phyloP scores from a whole-genome alignment of 106 monocot species.

The Allium fistulosum region DNA sequence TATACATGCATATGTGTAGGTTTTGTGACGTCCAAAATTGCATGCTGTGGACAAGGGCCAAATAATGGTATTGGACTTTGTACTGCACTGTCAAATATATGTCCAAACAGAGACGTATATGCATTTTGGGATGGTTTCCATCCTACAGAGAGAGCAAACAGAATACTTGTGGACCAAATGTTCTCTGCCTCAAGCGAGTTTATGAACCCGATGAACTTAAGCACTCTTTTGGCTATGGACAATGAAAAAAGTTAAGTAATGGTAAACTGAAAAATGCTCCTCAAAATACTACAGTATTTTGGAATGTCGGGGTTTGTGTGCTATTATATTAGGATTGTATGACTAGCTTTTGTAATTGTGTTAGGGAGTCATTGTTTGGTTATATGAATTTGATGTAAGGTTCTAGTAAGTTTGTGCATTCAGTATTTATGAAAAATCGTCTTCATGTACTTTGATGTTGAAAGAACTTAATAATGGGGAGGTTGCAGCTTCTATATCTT shows the following conservation, averaged over 20 bases:
- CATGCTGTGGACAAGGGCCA: constrained; percentile 79
- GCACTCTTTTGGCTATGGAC: constrained; percentile 56
- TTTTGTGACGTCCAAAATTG: constrained; percentile 61
- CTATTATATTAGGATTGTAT: too few species aligned
- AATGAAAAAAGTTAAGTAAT: not conserved
- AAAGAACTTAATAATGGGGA: too few species aligned
- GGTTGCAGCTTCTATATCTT: too few species aligned
- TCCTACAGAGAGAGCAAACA: constrained; percentile 61
- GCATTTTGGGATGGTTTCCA: constrained; percentile 83
- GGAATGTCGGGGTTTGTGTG: too few species aligned
- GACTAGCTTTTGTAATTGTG: too few species aligned
- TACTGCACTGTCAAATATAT: constrained; percentile 49
- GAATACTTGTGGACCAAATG: constrained; percentile 59
- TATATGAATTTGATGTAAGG: too few species aligned
- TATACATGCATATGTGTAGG: constrained; percentile 19
- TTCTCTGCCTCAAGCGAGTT: constrained; percentile 47
- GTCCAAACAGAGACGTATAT: constrained; percentile 37
- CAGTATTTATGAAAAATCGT: too few species aligned
- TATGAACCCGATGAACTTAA: constrained; percentile 86
- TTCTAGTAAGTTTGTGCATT: too few species aligned
- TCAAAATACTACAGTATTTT: too few species aligned
- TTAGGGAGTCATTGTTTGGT: too few species aligned
- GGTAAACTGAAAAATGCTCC: too few species aligned
- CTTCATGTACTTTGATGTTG: too few species aligned
- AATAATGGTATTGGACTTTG: constrained; percentile 81